Conservation (phyloP, 352 stramenopile species). For the Pythium apleroticum region DNA sequence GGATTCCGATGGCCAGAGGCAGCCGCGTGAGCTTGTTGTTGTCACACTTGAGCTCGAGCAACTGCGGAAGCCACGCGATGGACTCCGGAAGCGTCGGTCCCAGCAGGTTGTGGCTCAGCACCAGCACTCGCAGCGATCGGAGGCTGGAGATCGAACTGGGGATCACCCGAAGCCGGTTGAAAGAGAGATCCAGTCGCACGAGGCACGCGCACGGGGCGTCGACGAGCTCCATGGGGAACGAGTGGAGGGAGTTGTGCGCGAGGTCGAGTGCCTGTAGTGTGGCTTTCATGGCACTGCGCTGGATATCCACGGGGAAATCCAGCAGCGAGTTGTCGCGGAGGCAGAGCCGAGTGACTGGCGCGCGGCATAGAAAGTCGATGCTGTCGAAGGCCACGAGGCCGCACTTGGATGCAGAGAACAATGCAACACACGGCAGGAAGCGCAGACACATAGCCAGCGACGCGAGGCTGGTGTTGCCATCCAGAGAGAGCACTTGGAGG, state of each 20-base stretch:
- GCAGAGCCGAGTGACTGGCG: conserved; percentile 38
- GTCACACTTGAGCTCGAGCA: conserved; percentile 40
- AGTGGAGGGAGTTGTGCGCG: conserved; percentile 33
- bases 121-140: conserved; percentile 35
- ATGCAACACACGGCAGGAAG: conserved; percentile 29
- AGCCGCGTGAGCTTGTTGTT: conserved; percentile 39
- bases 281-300: conserved; percentile 41
- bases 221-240: conserved; percentile 42
- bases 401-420: conserved; percentile 40
- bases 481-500: conserved; percentile 30
- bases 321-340: conserved; percentile 44
- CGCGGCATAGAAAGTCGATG: conserved; percentile 42
- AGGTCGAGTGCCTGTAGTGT: conserved; percentile 47
- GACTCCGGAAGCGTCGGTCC: conserved; percentile 36
- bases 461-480: conserved; percentile 42
- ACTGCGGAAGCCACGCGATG: conserved; percentile 32
- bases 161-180: conserved; percentile 42
- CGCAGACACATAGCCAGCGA: conserved; percentile 41
- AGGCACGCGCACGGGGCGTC: conserved; percentile 36
- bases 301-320: conserved; percentile 43
- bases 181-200: conserved; percentile 42
- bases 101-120: conserved; percentile 46
- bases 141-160: conserved; percentile 44
- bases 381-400: conserved; percentile 45
- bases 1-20: conserved; percentile 36